A percentile compares a stretch with the other conserved stretches of the same genome.
Conservation (phyloP, 106 monocot genomes). For the Dendrobium nobile region DNA sequence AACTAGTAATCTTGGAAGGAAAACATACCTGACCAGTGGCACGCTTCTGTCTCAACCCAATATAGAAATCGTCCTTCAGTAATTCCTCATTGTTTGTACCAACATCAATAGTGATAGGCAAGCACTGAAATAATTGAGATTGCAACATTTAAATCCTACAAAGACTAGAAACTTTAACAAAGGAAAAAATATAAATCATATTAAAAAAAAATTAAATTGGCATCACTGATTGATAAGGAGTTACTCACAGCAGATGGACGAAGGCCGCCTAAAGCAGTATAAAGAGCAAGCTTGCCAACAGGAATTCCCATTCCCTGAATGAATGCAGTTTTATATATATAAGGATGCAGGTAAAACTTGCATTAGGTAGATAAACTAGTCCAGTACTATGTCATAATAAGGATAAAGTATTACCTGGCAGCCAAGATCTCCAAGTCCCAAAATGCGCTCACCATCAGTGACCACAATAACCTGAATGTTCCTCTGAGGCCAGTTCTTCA, state of each 20-base stretch:
- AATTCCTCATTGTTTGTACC: slow-evolving; percentile 71
- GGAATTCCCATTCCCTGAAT: slow-evolving; percentile 85
- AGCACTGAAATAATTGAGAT: slow-evolving; percentile 34
- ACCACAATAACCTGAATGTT: slow-evolving; percentile 95
- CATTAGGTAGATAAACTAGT: neutral
- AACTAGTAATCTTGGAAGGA: neutral
- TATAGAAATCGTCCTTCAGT: slow-evolving; percentile 77
- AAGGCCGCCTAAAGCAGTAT: slow-evolving; percentile 96
- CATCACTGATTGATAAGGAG: neutral
- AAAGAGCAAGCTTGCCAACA: slow-evolving; percentile 93
- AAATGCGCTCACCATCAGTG: slow-evolving; percentile 92
- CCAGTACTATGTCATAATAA: neutral
- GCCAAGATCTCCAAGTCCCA: slow-evolving; percentile 96
- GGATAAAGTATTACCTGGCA: slow-evolving; percentile 55
- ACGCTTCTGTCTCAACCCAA: slow-evolving; percentile 67
- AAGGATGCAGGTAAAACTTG: neutral
- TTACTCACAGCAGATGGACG: slow-evolving; percentile 90
- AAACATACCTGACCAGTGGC: slow-evolving; percentile 61
- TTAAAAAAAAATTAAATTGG: neutral
- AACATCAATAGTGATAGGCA: slow-evolving; percentile 77
- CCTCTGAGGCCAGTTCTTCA: slow-evolving; percentile 94
- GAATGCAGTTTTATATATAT: neutral
- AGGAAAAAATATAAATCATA: too few relatives aligned
- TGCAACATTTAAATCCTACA: neutral
- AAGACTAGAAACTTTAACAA: neutral